Evolutionary conservation across 306 rosid species (phyloP), one percentile per base, ranked within the genome.

Genomic region (Fragaria iinumae): DNA sequence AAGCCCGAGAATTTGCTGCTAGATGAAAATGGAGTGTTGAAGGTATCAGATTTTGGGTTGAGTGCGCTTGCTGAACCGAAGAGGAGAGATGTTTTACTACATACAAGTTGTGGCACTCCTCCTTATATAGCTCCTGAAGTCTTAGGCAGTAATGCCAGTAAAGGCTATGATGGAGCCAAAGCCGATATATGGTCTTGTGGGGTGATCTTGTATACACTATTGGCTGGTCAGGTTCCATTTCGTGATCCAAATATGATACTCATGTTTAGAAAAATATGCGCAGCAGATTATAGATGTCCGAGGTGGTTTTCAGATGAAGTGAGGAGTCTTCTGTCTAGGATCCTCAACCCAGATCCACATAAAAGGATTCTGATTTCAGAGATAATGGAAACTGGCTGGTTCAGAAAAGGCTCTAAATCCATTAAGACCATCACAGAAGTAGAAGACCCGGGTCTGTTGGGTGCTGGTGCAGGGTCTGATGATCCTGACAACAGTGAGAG

Each of bases 101-200:
- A 86, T 69, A 89, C 89, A 47, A 67, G 82, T 41, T 89, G 93
- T 44, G 93, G 93, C 48, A 86, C 93, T 13, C 87, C 89, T 20
- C 78, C 87, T 11, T 89, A 89, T 81, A 86, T 81, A 52, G 90
- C 93, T 67, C 90, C 93, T 47, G 93, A 86, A 73, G 80, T 88
- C 18, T 76, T 86, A 66, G 50, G 67, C 47, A 80, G 84, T 60
- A 84, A 66, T 62, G 90, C 88, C 8, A 5, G 6, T 41, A 6
- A 41, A 6, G 41, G 41, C 11, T 88, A 88, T 71, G 92, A 88
- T 78, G 90, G 92, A 36, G 84, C 83, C 4, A 88, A 82, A 80
- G 90, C 88, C 17, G 92, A 88, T 70, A 79, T 87, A 56, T 89
- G 90, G 93, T 89, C 90, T 20, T 86, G 87, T 77, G 93, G 90